phyloP scores from a whole-genome alignment of 1,139 yeast genomes.

The Diutina pseudorugosa region DNA sequence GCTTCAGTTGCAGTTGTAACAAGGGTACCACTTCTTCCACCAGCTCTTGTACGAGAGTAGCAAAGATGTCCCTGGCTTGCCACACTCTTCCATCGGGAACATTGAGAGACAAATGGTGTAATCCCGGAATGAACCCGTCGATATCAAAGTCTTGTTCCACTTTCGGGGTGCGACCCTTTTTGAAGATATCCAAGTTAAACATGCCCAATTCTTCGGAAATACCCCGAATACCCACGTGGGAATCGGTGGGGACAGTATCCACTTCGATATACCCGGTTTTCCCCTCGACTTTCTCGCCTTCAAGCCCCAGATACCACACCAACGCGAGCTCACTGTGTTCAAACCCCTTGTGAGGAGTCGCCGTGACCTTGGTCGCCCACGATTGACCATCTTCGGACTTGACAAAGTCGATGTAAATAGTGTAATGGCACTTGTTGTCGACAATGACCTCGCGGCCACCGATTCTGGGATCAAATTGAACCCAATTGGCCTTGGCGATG shows the following conservation, averaged over 20 bases:
- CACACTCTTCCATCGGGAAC: slow-evolving; percentile 69
- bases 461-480: slow-evolving; percentile 66
- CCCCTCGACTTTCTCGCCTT: slow-evolving; percentile 30
- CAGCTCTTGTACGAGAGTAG: slow-evolving; percentile 59
- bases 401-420: slow-evolving; percentile 60
- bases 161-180: slow-evolving; percentile 34
- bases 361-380: slow-evolving; percentile 67
- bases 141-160: slow-evolving; percentile 37
- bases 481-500: slow-evolving; percentile 76
- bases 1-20: slow-evolving; percentile 15
- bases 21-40: slow-evolving; percentile 34
- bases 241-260: slow-evolving; percentile 13
- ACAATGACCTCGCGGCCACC: slow-evolving; percentile 77
- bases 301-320: slow-evolving; percentile 69
- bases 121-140: slow-evolving; percentile 13
- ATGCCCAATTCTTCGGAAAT: slow-evolving; percentile 41
- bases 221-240: slow-evolving; percentile 35
- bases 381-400: slow-evolving; percentile 60
- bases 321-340: slow-evolving; percentile 46
- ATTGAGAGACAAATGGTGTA: slow-evolving; percentile 51
- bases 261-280: slow-evolving; percentile 7
- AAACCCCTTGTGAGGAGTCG: slow-evolving; percentile 42
- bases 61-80: slow-evolving; percentile 70
- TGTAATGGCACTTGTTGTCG: slow-evolving; percentile 49
- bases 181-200: slow-evolving; percentile 38